phyloP scores from a whole-genome alignment of 2,329 filamentous ascomycete genomes.

The Sordariomycetes sp. region DNA sequence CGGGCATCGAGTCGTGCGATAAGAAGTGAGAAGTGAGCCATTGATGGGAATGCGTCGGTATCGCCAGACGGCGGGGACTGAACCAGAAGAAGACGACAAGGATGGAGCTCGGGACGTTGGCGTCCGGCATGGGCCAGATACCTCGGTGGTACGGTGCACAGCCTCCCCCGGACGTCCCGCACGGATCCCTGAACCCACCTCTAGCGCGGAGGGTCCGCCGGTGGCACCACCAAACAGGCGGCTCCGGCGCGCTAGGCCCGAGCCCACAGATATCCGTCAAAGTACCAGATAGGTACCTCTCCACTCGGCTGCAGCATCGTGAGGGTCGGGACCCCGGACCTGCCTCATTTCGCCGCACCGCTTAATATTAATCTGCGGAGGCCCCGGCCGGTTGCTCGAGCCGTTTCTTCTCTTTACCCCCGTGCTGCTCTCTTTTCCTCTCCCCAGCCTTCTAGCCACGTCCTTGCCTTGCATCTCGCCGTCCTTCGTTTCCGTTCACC shows the following conservation, averaged over 20 bases:
- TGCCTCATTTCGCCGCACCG: not conserved
- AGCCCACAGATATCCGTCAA: not conserved
- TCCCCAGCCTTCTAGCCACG: not conserved
- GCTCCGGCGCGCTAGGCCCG: not conserved
- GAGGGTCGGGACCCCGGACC: constrained; percentile 1
- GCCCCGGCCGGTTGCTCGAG: constrained; percentile 2
- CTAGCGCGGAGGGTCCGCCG: not conserved
- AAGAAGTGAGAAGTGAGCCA: not conserved
- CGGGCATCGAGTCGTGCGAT: not conserved
- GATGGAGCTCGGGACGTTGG: not conserved
- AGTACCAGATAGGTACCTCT: not conserved
- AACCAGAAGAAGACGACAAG: too few species aligned
- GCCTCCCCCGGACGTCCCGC: not conserved
- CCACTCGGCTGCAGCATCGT: not conserved
- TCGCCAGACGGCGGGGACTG: not conserved
- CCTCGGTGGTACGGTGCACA: not conserved
- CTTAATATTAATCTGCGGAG: constrained; percentile 2
- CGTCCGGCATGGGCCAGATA: not conserved
- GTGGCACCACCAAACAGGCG: not conserved
- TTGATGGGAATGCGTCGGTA: not conserved
- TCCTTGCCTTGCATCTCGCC: not conserved
- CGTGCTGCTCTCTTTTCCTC: not conserved
- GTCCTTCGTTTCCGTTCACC: constrained; percentile 1
- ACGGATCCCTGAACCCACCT: not conserved
- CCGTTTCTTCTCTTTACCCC: not conserved